Base-by-base conservation (phyloP, 768 basidiomycete genomes). In the Cystofilobasidium capitatum region DNA sequence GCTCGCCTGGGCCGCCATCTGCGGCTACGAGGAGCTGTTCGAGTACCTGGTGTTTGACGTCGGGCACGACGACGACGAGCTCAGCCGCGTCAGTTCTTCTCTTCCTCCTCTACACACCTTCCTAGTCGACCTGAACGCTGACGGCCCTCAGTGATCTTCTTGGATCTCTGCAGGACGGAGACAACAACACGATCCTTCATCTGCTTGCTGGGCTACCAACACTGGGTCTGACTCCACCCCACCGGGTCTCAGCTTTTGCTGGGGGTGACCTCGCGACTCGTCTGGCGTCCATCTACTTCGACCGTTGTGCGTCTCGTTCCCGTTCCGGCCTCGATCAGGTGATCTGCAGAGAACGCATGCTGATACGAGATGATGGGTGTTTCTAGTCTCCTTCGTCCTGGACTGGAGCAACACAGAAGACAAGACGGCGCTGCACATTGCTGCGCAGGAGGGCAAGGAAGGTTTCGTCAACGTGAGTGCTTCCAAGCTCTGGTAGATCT, bases 341-440 rank as follows among this genome's bases (percentile, higher is more conserved):
- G n/a, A n/a, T n/a, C n/a, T n/a, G n/a, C n/a, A n/a, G n/a, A n/a
- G n/a, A n/a, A n/a, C n/a, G n/a, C n/a, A n/a, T n/a, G n/a, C n/a
- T n/a, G n/a, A n/a, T n/a, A n/a, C n/a, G 6, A 9, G n/a, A 39
- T 39, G 57, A n/a, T 1, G n/a, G n/a, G n/a, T n/a, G n/a, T n/a
- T 9, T 20, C 3, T 33, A 68, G 66, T 90, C 77, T 82, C 88
- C 0, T 86, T 86, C 77, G 85, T 89, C 68, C 80, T 93, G 54
- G 91, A 97, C 75, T 96, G 92, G 93, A 87, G 89, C 47, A 93
- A 96, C 76, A 79, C 82, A 8, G 85, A 88, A 45, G 92, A 92
- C 22, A 94, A 86, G 78, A 96, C 93, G 0, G 88, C 91, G 2
- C 80, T 96, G 13, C 92, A 96, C 77, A 82, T 90, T 69, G 89